Conservation (phyloP, 1,284 basidiomycete genomes). For the Heterobasidion occidentale region DNA sequence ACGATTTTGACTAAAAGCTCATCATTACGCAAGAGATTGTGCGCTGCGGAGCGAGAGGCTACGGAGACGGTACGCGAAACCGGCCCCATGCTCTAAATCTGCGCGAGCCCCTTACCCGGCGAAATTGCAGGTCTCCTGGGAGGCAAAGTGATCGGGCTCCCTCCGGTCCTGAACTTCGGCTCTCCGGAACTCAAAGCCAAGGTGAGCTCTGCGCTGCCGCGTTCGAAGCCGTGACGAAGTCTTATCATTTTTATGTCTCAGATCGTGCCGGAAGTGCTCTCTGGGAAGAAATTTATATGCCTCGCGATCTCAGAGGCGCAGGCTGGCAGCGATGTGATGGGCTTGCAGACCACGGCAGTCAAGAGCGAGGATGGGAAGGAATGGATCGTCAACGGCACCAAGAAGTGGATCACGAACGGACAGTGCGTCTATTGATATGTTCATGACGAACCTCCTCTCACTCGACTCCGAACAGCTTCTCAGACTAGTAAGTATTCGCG, state of each 20-base stretch:
- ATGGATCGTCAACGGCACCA: conserved; percentile 86
- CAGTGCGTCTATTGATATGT: conserved; percentile 32
- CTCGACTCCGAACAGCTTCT: too few species aligned
- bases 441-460: too few species aligned
- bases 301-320: conserved; percentile 76
- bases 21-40: conserved; percentile 86
- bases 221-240: too few species aligned
- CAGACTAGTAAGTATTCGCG: too few species aligned
- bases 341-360: conserved; percentile 78
- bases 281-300: conserved; percentile 76
- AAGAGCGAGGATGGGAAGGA: conserved; percentile 62
- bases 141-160: conserved; percentile 79
- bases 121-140: too few species aligned
- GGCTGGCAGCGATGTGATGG: conserved; percentile 90
- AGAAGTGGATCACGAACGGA: conserved; percentile 97
- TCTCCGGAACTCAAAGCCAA: conserved; percentile 60
- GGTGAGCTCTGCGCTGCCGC: too few species aligned
- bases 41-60: conserved; percentile 78
- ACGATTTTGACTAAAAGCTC: conserved; percentile 35
- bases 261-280: conserved; percentile 56
- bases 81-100: conserved; percentile 29
- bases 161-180: conserved; percentile 84
- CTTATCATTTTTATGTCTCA: conserved; percentile 17
- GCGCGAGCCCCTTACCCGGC: too few species aligned
- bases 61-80: conserved; percentile 63